Evolutionary conservation across 1,139 yeast species (phyloP).

Genomic region (Geotrichum siamense): DNA sequence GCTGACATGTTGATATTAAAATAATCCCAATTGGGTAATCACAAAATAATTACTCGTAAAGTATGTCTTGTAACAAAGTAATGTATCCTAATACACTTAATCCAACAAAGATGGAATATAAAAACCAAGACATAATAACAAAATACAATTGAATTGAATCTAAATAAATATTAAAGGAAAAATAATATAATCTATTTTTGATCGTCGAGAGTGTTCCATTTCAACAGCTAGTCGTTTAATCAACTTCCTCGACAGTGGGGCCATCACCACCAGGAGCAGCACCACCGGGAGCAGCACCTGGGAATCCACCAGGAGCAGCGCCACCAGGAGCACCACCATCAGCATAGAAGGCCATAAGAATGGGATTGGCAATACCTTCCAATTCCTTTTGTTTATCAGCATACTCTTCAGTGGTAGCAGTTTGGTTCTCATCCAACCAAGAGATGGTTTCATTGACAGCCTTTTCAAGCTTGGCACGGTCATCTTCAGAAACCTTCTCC

Average conservation of each 20-base stretch:
- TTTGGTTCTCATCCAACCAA: slow-evolving; percentile 84
- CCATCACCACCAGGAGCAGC: slow-evolving; percentile 45
- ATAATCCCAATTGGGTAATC: too few species aligned
- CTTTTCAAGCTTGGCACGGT: slow-evolving; percentile 69
- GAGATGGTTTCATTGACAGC: slow-evolving; percentile 79
- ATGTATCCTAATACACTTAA: too few species aligned
- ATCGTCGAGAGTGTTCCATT: too few species aligned
- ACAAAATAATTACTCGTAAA: too few species aligned
- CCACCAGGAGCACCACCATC: slow-evolving; percentile 59
- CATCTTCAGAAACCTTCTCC: slow-evolving; percentile 76
- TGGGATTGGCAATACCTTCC: slow-evolving; percentile 89
- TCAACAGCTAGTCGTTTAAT: slow-evolving; percentile 7
- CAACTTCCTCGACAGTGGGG: slow-evolving; percentile 17
- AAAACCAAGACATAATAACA: too few species aligned
- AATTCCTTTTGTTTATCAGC: slow-evolving; percentile 89
- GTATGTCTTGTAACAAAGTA: too few species aligned
- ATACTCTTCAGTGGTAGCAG: slow-evolving; percentile 83
- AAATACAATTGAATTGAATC: too few species aligned
- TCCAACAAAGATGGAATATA: too few species aligned
- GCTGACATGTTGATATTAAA: too few species aligned
- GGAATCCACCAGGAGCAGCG: slow-evolving; percentile 52
- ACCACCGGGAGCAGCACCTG: slow-evolving; percentile 51
- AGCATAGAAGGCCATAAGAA: slow-evolving; percentile 82
- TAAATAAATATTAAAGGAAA: too few species aligned
- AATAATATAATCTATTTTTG: too few species aligned